These are phyloP conservation scores for Extremus antarcticus DNA, from an alignment of 495 filamentous ascomycete genomes.

Conservation along the genomic window DNA sequence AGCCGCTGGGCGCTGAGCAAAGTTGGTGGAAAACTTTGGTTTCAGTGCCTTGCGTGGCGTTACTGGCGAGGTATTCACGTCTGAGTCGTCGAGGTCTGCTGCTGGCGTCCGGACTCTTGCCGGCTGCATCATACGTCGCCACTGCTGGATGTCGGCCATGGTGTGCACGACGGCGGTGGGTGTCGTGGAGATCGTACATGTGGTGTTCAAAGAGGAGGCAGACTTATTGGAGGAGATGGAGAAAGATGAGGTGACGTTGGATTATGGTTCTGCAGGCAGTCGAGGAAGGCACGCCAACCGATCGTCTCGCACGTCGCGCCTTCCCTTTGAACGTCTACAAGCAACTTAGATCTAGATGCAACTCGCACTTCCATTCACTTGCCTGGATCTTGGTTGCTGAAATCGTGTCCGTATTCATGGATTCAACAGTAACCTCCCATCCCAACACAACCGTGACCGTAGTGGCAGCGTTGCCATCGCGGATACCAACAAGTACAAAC, in stretches of 20 bases:
- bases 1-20: slow-evolving; percentile 16
- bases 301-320: neutral
- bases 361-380: neutral
- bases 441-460: no score
- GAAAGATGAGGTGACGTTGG: neutral
- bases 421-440: no score
- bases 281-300: neutral
- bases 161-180: no score
- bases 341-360: neutral
- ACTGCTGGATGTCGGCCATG: slow-evolving; percentile 23
- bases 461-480: no score
- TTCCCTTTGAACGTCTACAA: no score
- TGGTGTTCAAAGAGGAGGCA: no score
- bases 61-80: slow-evolving; percentile 13
- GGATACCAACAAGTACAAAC: no score
- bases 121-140: slow-evolving; percentile 20
- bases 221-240: neutral
- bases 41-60: slow-evolving; percentile 18
- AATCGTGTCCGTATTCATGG: no score
- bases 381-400: neutral
- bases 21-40: slow-evolving; percentile 22
- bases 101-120: slow-evolving; percentile 10
- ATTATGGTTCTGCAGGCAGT: neutral
- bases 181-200: no score
- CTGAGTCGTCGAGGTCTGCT: slow-evolving; percentile 13